Evolutionary conservation across 208 protist species (phyloP).

Genomic region (Sergeia podlipaevii): DNA sequence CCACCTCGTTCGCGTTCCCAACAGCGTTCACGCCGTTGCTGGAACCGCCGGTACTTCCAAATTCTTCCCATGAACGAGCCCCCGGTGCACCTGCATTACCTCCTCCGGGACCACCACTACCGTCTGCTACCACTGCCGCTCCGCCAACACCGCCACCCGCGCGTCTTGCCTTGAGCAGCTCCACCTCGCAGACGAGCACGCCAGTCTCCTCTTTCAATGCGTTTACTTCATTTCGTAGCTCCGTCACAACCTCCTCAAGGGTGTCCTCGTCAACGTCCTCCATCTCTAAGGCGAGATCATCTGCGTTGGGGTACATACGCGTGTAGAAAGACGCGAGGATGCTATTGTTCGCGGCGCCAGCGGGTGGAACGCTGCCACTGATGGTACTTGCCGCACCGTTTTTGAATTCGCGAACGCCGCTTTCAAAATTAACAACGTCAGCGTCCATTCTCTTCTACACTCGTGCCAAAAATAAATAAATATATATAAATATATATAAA

Average conservation of each 20-base stretch:
- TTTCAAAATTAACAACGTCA: too few relatives aligned
- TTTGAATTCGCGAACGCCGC: too few relatives aligned
- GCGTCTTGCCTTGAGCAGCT: slow-evolving; percentile 23
- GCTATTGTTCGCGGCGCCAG: slow-evolving; percentile 13
- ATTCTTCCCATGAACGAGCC: slow-evolving; percentile 1
- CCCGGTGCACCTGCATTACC: not conserved
- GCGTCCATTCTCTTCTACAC: too few relatives aligned
- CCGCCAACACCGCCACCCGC: not conserved
- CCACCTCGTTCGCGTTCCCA: too few relatives aligned
- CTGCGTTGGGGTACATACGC: slow-evolving; percentile 42
- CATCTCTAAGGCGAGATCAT: slow-evolving; percentile 30
- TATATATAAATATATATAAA: too few relatives aligned
- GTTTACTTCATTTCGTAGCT: slow-evolving; percentile 68
- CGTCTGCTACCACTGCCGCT: not conserved
- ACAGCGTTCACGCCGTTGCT: not conserved
- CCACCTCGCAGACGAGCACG: slow-evolving; percentile 36
- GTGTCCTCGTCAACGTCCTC: slow-evolving; percentile 29
- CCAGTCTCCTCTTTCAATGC: slow-evolving; percentile 57
- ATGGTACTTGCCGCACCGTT: not conserved
- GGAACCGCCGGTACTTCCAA: not conserved
- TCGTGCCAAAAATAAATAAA: too few relatives aligned
- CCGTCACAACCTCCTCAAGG: slow-evolving; percentile 37
- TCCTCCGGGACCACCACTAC: not conserved
- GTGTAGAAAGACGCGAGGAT: slow-evolving; percentile 67
- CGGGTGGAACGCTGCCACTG: not conserved